Conservation (phyloP, 2,329 filamentous ascomycete genomes). For the Aspergillaceae sp. region DNA sequence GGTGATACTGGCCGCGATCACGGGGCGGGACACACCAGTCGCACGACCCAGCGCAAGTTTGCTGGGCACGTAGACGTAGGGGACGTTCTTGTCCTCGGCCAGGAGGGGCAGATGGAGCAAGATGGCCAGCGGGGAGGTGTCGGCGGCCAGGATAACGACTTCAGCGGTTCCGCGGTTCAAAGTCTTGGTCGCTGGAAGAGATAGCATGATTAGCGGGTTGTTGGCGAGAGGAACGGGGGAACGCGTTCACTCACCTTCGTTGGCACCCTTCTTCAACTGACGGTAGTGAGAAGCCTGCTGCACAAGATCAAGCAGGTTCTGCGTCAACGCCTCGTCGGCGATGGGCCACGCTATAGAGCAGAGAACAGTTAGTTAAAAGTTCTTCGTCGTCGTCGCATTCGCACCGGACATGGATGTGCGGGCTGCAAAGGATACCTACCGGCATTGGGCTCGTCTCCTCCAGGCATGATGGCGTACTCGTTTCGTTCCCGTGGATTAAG, state of each 20-base stretch:
- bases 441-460: constrained; percentile 18
- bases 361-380: neutral
- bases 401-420: too few relatives aligned
- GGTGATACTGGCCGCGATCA: constrained; percentile 82
- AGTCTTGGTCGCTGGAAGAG: constrained; percentile 60
- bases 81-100: constrained; percentile 66
- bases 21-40: constrained; percentile 77
- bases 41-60: constrained; percentile 83
- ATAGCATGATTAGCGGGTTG: constrained; percentile 2
- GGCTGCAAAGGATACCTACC: constrained; percentile 11
- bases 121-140: constrained; percentile 80
- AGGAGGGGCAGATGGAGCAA: constrained; percentile 82
- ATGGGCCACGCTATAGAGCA: constrained; percentile 54
- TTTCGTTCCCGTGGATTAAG: neutral
- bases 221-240: neutral
- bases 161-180: constrained; percentile 86
- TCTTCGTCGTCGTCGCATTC: too few relatives aligned
- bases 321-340: constrained; percentile 64
- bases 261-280: constrained; percentile 83
- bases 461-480: constrained; percentile 18
- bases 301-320: constrained; percentile 74
- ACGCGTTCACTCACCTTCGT: constrained; percentile 47
- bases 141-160: constrained; percentile 79
- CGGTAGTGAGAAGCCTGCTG: constrained; percentile 57
- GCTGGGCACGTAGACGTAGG: constrained; percentile 63